Evolutionary conservation across 78 protist genomes (phyloP).

Genomic region (Pigoraptor vietnamica): DNA sequence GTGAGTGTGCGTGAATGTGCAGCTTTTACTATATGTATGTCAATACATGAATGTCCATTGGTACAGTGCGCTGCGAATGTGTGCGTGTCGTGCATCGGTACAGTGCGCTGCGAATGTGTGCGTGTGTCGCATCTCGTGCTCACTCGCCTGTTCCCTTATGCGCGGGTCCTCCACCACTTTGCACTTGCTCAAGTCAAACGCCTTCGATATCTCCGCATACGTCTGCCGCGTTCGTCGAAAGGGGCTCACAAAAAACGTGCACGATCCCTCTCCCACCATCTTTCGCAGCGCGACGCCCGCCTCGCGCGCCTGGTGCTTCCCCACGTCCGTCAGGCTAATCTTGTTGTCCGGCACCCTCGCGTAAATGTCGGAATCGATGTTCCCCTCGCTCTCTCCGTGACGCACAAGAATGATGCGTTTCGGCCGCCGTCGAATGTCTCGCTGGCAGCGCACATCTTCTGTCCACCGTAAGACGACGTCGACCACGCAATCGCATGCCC

Average conservation of each 20-base stretch:
- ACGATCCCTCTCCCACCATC: constrained; percentile 21
- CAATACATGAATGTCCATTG: too few species aligned
- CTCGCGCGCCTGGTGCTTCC: constrained; percentile 16
- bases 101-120: too few species aligned
- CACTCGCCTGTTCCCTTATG: constrained; percentile 66
- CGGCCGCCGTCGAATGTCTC: too few species aligned
- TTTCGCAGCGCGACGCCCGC: constrained; percentile 20
- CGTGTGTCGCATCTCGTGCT: too few species aligned
- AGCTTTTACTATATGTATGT: too few species aligned
- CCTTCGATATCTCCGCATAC: not conserved
- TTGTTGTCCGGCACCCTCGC: constrained; percentile 20
- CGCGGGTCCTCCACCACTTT: constrained; percentile 46
- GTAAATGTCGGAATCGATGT: constrained; percentile 28
- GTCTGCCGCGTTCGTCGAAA: constrained; percentile 20
- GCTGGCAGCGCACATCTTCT: too few species aligned
- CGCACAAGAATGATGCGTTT: constrained; percentile 50
- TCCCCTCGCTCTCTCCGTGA: constrained; percentile 55
- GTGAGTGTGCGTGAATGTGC: too few species aligned
- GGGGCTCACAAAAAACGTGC: constrained; percentile 6
- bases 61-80: too few species aligned
- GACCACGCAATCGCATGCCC: too few species aligned
- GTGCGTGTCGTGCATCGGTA: too few species aligned
- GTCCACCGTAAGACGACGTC: too few species aligned
- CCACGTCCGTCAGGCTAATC: constrained; percentile 18
- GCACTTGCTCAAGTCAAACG: not conserved